These are phyloP conservation scores for Metschnikowia aberdeeniae DNA, from an alignment of 805 yeast species.

Conservation along the genomic window DNA sequence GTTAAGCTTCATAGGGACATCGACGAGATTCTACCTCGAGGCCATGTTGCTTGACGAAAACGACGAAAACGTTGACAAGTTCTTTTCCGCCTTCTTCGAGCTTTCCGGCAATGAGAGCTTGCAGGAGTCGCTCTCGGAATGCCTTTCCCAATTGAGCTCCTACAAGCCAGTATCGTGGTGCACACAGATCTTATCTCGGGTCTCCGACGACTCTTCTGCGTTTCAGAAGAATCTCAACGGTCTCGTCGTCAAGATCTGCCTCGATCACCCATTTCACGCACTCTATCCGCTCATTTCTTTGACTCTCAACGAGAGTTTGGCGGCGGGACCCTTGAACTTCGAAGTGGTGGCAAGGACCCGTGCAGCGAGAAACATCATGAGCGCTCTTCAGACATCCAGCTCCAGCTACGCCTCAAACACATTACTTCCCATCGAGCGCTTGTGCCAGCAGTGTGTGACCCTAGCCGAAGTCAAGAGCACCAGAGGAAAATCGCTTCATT, in stretches of 20 bases:
- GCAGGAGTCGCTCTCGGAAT: slow-evolving; percentile 37
- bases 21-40: slow-evolving; percentile 57
- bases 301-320: slow-evolving; percentile 39
- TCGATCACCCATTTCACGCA: slow-evolving; percentile 68
- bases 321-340: slow-evolving; percentile 24
- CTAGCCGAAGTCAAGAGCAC: slow-evolving; percentile 47
- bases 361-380: slow-evolving; percentile 48
- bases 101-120: slow-evolving; percentile 44
- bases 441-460: slow-evolving; percentile 48
- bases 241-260: slow-evolving; percentile 45
- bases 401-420: slow-evolving; percentile 23
- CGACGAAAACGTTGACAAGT: slow-evolving; percentile 62
- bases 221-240: slow-evolving; percentile 56
- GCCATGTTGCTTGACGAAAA: slow-evolving; percentile 41
- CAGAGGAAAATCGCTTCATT: slow-evolving; percentile 27
- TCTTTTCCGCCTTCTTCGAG: slow-evolving; percentile 82
- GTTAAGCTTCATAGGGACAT: slow-evolving; percentile 44
- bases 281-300: slow-evolving; percentile 60
- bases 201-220: slow-evolving; percentile 42
- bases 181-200: slow-evolving; percentile 72
- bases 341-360: slow-evolving; percentile 45
- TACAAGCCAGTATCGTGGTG: slow-evolving; percentile 74
- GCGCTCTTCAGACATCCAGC: slow-evolving; percentile 26
- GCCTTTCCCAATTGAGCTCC: slow-evolving; percentile 46
- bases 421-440: slow-evolving; percentile 43